A percentile compares a stretch with the other conserved stretches of the same genome.
phyloP scores from a whole-genome alignment of 768 basidiomycete species.

The Artomyces pyxidatus region DNA sequence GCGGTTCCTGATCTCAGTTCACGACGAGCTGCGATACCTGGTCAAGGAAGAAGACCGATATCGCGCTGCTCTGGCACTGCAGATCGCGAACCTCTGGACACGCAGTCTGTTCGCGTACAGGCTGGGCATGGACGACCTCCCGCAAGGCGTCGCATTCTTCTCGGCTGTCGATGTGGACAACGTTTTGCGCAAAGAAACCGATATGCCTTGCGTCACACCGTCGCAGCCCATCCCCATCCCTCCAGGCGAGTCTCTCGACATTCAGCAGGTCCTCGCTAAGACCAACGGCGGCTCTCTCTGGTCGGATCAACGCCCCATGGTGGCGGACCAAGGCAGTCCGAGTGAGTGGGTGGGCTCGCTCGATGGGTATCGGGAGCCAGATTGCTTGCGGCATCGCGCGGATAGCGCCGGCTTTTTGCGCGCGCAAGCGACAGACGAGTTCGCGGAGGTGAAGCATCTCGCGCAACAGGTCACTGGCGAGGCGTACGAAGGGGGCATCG shows the following conservation, averaged over 20 bases:
- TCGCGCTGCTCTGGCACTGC: conserved; percentile 85
- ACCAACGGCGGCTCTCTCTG: conserved; percentile 66
- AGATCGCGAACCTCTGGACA: conserved; percentile 96
- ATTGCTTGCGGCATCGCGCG: conserved; percentile 63
- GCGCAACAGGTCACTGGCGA: conserved; percentile 45
- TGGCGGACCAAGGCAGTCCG: conserved; percentile 18
- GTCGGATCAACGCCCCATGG: conserved; percentile 53
- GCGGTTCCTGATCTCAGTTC: conserved; percentile 92
- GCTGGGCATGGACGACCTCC: conserved; percentile 93
- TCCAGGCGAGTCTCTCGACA: conserved; percentile 81
- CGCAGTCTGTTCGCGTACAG: conserved; percentile 83
- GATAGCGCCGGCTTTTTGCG: conserved; percentile 56
- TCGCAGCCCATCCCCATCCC: conserved; percentile 79
- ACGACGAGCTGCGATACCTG: conserved; percentile 94
- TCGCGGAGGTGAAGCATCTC: conserved; percentile 62
- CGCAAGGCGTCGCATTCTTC: conserved; percentile 94
- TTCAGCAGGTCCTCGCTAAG: conserved; percentile 51
- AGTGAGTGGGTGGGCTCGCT: conserved; percentile 22
- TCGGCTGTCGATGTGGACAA: conserved; percentile 91
- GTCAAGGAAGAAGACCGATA: conserved; percentile 84
- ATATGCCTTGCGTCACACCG: conserved; percentile 93
- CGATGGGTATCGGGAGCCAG: conserved; percentile 41
- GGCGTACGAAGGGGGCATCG: conserved; percentile 25
- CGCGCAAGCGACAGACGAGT: conserved; percentile 69
- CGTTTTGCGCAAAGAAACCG: conserved; percentile 90